phyloP scores from a whole-genome alignment of 495 filamentous ascomycete species.

The Stereocaulon alpinum region DNA sequence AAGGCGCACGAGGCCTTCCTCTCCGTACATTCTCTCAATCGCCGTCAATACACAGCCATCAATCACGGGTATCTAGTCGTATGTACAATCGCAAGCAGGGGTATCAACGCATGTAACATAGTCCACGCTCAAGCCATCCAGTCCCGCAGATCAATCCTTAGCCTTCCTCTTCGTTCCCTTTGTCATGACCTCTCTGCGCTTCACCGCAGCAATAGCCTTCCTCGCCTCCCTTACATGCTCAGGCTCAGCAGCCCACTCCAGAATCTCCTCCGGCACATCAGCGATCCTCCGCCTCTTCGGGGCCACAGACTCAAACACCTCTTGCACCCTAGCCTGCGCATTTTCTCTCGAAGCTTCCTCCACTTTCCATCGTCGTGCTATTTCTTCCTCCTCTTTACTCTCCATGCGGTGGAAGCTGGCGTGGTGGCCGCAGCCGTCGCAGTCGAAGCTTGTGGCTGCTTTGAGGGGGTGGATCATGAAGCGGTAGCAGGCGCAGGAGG shows the following conservation, averaged over 20 bases:
- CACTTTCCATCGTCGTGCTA: constrained; percentile 30
- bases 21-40: too few species aligned
- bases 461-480: constrained; percentile 51
- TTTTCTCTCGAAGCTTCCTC: constrained; percentile 23
- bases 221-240: not conserved
- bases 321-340: constrained; percentile 12
- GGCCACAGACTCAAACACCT: constrained; percentile 15
- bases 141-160: not conserved
- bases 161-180: constrained; percentile 14
- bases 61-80: not conserved
- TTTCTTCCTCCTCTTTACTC: constrained; percentile 38
- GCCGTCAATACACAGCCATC: not conserved
- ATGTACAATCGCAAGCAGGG: not conserved
- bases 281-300: constrained; percentile 9
- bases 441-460: constrained; percentile 41
- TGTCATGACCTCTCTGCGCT: not conserved
- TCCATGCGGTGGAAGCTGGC: constrained; percentile 44
- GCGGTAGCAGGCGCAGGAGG: constrained; percentile 40
- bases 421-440: constrained; percentile 47
- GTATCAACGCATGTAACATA: not conserved
- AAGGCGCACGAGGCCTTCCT: too few species aligned
- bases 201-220: not conserved
- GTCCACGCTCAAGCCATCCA: too few species aligned
- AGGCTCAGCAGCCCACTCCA: not conserved
- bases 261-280: constrained; percentile 16